Percentiles rank a stretch among this genome's conserved stretches.
phyloP scores from a whole-genome alignment of 2,329 filamentous ascomycete genomes.

The Didymosphaeria variabile region DNA sequence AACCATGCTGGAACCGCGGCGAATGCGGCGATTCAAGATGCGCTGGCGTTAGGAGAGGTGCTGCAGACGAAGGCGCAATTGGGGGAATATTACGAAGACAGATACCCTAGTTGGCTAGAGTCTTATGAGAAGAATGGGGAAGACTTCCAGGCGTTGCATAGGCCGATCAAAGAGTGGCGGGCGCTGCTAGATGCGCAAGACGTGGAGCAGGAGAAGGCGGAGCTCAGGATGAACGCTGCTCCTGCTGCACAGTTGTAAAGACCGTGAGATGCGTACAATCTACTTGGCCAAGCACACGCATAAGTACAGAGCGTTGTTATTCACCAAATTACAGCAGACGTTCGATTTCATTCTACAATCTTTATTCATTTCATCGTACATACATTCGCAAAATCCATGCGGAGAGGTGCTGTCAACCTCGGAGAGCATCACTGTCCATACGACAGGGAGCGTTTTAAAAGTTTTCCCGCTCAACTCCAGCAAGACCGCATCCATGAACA shows the following conservation, averaged over 20 bases:
- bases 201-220: not conserved
- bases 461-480: not conserved
- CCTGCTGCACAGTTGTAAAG: not conserved
- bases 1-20: conserved; percentile 6
- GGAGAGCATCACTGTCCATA: not conserved
- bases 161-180: not conserved
- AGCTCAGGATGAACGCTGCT: not conserved
- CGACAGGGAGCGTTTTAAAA: not conserved
- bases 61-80: not conserved
- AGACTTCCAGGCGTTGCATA: conserved; percentile 3
- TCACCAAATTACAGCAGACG: not conserved
- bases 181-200: not conserved
- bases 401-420: not conserved
- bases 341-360: not conserved
- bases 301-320: not conserved
- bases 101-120: not conserved
- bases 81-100: not conserved
- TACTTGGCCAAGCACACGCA: no score
- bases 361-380: not conserved
- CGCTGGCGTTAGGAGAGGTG: conserved; percentile 4
- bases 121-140: conserved; percentile 1
- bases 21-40: conserved; percentile 5
- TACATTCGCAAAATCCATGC: not conserved
- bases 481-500: not conserved
- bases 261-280: not conserved